phyloP scores from a whole-genome alignment of 2,329 filamentous ascomycete species.

The Talaromyces piceae region DNA sequence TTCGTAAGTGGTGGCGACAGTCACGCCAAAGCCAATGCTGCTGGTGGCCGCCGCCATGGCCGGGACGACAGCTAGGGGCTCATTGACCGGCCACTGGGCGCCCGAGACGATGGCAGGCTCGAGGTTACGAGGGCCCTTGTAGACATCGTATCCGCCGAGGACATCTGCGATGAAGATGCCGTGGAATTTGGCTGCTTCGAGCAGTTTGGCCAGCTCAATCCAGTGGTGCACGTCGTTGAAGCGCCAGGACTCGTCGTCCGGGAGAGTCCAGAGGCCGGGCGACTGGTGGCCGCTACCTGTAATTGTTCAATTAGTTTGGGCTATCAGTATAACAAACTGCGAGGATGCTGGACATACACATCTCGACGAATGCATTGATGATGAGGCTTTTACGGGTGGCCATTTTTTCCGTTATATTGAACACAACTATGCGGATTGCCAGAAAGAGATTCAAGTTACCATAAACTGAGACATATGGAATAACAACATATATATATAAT shows the following conservation, averaged over 20 bases:
- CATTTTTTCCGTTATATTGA: slow-evolving; percentile 10
- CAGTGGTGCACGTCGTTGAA: slow-evolving; percentile 57
- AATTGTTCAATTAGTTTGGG: background rate
- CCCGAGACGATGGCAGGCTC: slow-evolving; percentile 54
- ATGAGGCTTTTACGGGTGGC: slow-evolving; percentile 40
- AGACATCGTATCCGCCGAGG: slow-evolving; percentile 62
- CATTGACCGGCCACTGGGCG: slow-evolving; percentile 65
- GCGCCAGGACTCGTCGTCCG: slow-evolving; percentile 53
- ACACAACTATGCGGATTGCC: background rate
- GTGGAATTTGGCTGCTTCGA: slow-evolving; percentile 57
- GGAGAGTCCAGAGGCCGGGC: slow-evolving; percentile 57
- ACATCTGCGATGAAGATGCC: slow-evolving; percentile 63
- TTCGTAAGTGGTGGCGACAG: slow-evolving; percentile 61
- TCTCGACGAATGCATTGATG: slow-evolving; percentile 46
- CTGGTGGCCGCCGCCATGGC: slow-evolving; percentile 62
- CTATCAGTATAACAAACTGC: background rate
- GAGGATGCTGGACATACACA: slow-evolving; percentile 28
- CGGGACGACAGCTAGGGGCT: slow-evolving; percentile 55
- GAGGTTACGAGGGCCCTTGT: slow-evolving; percentile 54
- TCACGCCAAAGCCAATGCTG: slow-evolving; percentile 62
- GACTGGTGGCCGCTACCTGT: slow-evolving; percentile 46
- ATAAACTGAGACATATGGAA: too few relatives aligned
- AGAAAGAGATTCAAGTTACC: background rate
- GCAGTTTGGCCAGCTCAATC: slow-evolving; percentile 52
- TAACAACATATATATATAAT: too few relatives aligned